Conservation (phyloP, 2,329 filamentous ascomycete species). For the Setomelanomma holmii region DNA sequence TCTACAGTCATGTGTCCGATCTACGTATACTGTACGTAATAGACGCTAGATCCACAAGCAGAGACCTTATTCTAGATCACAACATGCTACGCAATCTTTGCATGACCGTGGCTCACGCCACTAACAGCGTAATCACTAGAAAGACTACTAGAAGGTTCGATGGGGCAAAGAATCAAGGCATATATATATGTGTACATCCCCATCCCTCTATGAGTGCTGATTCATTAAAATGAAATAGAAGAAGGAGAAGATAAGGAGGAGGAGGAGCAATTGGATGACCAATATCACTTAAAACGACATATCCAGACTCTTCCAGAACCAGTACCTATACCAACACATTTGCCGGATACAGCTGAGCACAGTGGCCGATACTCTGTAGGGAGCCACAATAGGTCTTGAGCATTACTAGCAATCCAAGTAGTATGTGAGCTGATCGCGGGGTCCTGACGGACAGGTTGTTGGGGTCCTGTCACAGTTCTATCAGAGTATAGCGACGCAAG, state of each 20-base stretch:
- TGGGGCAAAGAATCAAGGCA: background rate
- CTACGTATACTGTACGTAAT: background rate
- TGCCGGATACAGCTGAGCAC: conserved; percentile 18
- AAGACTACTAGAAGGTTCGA: background rate
- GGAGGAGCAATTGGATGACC: no score
- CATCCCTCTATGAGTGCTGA: background rate
- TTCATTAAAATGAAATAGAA: background rate
- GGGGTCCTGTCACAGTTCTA: no score
- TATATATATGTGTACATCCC: background rate
- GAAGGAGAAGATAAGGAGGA: background rate
- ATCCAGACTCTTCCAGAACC: conserved; percentile 21
- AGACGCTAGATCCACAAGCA: background rate
- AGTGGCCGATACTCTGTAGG: conserved; percentile 29
- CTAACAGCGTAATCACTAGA: background rate
- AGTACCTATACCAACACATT: conserved; percentile 16
- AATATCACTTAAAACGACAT: background rate
- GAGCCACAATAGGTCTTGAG: conserved; percentile 26
- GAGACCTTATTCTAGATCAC: background rate
- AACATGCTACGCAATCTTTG: background rate
- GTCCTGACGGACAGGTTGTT: no score
- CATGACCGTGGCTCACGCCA: no score
- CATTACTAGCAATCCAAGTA: conserved; percentile 24
- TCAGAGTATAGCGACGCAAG: no score
- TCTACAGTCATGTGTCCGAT: background rate
- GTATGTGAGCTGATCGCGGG: conserved; percentile 17